Conservation (phyloP, 352 stramenopile species). For the Pythium phragmiticola region DNA sequence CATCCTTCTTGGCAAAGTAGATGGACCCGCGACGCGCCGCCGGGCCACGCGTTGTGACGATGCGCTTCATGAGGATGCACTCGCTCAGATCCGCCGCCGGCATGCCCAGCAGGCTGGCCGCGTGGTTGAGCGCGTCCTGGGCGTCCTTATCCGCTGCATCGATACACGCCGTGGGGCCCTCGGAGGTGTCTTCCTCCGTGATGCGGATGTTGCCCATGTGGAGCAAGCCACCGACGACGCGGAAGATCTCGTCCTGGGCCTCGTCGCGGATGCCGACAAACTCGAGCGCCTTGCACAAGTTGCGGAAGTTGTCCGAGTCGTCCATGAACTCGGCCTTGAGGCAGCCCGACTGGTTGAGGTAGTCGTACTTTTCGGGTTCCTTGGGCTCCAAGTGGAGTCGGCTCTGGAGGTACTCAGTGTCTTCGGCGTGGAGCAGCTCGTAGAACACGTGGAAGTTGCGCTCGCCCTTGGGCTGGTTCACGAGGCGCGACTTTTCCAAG, state of each 20-base stretch:
- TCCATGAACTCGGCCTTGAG: conserved; percentile 69
- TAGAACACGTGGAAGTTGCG: conserved; percentile 90
- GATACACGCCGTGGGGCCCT: conserved; percentile 74
- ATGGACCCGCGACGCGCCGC: conserved; percentile 68
- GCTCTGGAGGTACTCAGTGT: conserved; percentile 48
- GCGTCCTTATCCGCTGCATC: conserved; percentile 41
- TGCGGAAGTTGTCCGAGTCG: conserved; percentile 64
- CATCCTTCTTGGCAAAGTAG: conserved; percentile 75
- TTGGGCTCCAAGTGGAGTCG: conserved; percentile 57
- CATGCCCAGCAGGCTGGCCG: conserved; percentile 67
- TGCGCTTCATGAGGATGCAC: conserved; percentile 79
- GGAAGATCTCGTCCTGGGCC: conserved; percentile 72
- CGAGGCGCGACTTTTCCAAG: conserved; percentile 81
- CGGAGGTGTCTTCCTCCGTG: conserved; percentile 62
- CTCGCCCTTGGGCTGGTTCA: conserved; percentile 71
- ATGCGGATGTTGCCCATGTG: conserved; percentile 83
- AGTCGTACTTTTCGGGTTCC: conserved; percentile 58
- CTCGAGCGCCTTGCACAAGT: conserved; percentile 60
- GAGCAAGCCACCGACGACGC: conserved; percentile 64
- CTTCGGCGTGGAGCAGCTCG: conserved; percentile 67
- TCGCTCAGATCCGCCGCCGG: conserved; percentile 58
- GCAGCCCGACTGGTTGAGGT: conserved; percentile 78
- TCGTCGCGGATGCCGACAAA: conserved; percentile 73
- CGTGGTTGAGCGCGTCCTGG: conserved; percentile 43
- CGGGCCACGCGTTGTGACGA: conserved; percentile 58